Percentiles rank a stretch among this genome's conserved stretches.
Conservation (phyloP, 2,329 filamentous ascomycete species). For the Nigrospora osmanthi region DNA sequence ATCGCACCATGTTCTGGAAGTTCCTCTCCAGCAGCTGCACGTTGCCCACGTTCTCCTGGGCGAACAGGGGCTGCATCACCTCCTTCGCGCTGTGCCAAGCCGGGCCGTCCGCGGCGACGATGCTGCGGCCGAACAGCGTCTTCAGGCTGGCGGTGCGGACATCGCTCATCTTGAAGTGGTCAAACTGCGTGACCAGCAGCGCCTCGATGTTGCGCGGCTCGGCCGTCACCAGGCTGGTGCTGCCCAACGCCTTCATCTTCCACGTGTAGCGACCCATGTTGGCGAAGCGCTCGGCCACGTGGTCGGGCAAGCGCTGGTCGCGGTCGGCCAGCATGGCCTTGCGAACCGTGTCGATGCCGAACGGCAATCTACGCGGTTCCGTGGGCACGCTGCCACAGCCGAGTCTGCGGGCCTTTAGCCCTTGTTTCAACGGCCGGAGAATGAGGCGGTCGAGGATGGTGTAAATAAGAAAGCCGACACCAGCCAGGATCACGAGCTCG, state of each 20-base stretch:
- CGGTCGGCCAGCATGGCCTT: neutral
- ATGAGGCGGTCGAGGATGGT: neutral
- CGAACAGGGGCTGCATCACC: neutral
- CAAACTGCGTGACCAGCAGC: constrained; percentile 30
- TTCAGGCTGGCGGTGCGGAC: constrained; percentile 5
- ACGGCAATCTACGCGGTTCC: neutral
- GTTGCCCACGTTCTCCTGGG: neutral
- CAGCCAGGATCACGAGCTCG: too few species aligned
- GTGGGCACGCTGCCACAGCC: neutral
- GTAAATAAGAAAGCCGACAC: neutral
- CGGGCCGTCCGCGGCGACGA: neutral
- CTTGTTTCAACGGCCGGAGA: neutral
- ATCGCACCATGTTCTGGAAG: neutral
- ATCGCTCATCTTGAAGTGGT: constrained; percentile 25
- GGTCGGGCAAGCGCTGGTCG: neutral
- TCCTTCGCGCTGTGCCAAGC: neutral
- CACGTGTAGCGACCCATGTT: neutral
- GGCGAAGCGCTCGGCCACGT: neutral
- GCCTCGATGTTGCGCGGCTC: constrained; percentile 32
- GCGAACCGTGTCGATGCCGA: neutral
- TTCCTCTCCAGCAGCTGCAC: neutral
- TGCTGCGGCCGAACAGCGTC: constrained; percentile 4
- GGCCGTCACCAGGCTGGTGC: constrained; percentile 10
- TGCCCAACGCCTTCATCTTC: neutral
- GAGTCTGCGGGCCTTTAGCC: neutral